phyloP scores from a whole-genome alignment of 140 eudicot genomes.

The Senecio squalidus region DNA sequence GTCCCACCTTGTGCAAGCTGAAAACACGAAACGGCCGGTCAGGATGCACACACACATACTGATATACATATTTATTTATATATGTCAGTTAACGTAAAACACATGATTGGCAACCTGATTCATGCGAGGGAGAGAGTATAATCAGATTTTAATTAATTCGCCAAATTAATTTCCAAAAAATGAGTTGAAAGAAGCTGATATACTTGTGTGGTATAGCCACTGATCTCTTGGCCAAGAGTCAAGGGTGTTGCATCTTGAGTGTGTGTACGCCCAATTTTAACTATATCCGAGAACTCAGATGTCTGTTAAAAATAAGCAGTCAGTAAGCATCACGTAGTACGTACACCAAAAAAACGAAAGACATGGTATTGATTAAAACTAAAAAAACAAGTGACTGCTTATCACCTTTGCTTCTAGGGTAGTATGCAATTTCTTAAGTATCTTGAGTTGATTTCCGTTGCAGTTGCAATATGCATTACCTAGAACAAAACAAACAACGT shows the following conservation, averaged over 20 bases:
- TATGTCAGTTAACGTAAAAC: neutral
- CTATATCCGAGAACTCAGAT: slow-evolving; percentile 75
- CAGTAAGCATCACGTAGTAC: slow-evolving; percentile 2
- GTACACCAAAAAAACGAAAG: neutral
- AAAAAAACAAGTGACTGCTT: neutral
- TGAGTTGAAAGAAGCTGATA: slow-evolving; percentile 19
- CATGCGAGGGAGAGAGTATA: slow-evolving; percentile 82
- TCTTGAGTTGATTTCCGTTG: slow-evolving; percentile 77
- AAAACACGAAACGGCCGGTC: slow-evolving; percentile 21
- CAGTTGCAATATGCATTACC: slow-evolving; percentile 99
- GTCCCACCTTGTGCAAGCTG: slow-evolving; percentile 99
- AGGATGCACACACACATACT: neutral
- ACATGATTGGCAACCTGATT: slow-evolving; percentile 56
- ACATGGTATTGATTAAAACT: neutral
- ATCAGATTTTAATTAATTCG: neutral
- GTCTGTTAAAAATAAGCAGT: slow-evolving; percentile 40
- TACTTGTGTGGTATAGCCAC: slow-evolving; percentile 96
- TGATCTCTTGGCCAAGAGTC: slow-evolving; percentile 98
- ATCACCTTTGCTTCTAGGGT: slow-evolving; percentile 72
- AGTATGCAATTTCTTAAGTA: slow-evolving; percentile 67
- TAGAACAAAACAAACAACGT: slow-evolving; percentile 22
- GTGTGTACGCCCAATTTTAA: slow-evolving; percentile 92
- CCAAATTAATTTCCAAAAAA: neutral
- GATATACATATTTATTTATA: too few species aligned
- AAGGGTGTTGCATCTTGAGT: slow-evolving; percentile 99